Conservation (phyloP, 441 rosid genomes). For the Pelargonium citronellum region DNA sequence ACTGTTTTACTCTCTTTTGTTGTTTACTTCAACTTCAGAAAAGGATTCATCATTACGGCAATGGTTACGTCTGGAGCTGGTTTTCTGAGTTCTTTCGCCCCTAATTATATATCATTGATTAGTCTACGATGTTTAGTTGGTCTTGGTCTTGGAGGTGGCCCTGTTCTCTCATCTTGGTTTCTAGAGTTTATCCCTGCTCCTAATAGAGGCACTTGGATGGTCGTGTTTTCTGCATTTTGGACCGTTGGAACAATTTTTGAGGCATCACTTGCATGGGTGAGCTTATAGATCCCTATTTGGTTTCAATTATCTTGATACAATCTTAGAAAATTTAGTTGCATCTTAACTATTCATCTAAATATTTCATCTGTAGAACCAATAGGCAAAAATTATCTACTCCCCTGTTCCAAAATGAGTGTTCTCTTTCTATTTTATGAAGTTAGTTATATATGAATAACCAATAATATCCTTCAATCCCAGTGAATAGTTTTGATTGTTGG, state of each 20-base stretch:
- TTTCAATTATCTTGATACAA: too few species aligned
- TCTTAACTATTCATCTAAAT: neutral
- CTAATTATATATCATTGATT: constrained; percentile 51
- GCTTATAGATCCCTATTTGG: constrained; percentile 18
- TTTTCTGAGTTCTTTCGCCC: constrained; percentile 66
- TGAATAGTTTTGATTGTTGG: too few species aligned
- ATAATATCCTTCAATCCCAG: too few species aligned
- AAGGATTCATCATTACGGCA: constrained; percentile 81
- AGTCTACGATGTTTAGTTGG: constrained; percentile 71
- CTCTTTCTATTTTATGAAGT: too few species aligned
- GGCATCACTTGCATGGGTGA: constrained; percentile 89
- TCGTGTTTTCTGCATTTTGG: constrained; percentile 74
- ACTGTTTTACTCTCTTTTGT: constrained; percentile 3
- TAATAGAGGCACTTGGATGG: constrained; percentile 88
- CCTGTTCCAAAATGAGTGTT: neutral
- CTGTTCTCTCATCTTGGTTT: constrained; percentile 83
- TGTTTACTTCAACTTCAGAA: constrained; percentile 43
- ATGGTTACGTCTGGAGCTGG: constrained; percentile 70
- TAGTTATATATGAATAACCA: too few species aligned
- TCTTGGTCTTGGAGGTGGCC: constrained; percentile 92
- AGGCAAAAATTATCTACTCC: neutral
- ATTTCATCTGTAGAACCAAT: neutral
- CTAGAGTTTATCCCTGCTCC: constrained; percentile 92
- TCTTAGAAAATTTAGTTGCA: too few species aligned
- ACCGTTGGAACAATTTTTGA: constrained; percentile 72